Conservation (phyloP, 352 stramenopile species). For the Globisporangium echinulatum region DNA sequence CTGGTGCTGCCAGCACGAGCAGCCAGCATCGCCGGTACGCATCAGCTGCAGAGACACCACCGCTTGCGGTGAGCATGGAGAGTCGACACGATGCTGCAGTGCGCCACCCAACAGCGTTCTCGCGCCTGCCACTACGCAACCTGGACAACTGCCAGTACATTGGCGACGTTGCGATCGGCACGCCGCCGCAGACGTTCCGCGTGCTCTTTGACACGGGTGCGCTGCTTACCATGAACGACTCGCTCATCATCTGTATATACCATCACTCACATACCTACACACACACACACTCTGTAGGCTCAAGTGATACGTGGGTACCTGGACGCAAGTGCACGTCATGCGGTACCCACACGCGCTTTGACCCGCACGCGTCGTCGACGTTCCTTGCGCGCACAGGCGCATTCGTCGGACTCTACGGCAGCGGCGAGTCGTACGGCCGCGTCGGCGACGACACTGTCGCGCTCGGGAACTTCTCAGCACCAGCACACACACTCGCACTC, state of each 20-base stretch:
- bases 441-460: constrained; percentile 26
- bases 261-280: neutral
- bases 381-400: constrained; percentile 15
- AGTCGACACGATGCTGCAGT: neutral
- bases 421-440: constrained; percentile 30
- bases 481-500: constrained; percentile 28
- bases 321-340: constrained; percentile 40
- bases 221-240: neutral
- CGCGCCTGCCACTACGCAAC: constrained; percentile 18
- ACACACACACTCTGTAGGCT: constrained; percentile 9
- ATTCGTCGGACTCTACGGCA: constrained; percentile 51
- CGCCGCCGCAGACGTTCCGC: constrained; percentile 26
- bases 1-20: neutral
- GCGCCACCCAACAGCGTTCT: neutral
- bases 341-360: constrained; percentile 43
- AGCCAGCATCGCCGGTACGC: neutral
- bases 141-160: constrained; percentile 26
- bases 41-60: neutral
- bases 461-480: constrained; percentile 26
- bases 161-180: constrained; percentile 18
- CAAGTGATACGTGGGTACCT: constrained; percentile 31
- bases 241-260: neutral
- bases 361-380: constrained; percentile 20
- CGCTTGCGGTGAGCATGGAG: constrained; percentile 5
- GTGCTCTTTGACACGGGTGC: constrained; percentile 28